These are phyloP conservation scores for Plasmodium chabaudi DNA, from an alignment of 169 alveolate species.

Conservation along the genomic window DNA sequence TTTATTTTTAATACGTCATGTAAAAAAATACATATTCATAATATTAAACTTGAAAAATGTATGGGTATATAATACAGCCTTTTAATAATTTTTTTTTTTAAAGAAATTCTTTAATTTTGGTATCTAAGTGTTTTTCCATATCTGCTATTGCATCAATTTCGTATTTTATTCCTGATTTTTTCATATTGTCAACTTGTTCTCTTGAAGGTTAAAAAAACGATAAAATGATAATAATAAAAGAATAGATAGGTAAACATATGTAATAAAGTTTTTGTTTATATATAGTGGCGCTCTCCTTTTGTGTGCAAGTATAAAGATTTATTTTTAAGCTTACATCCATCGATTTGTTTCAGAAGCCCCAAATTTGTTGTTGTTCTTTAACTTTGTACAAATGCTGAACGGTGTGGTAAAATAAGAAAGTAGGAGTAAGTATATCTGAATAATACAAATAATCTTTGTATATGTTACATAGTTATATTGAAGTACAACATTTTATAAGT, in stretches of 20 bases:
- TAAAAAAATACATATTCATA: too few species aligned
- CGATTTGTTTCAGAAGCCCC: slow-evolving; percentile 7
- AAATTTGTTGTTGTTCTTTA: slow-evolving; percentile 45
- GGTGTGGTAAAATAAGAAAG: not conserved
- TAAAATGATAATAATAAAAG: not conserved
- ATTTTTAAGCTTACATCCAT: slow-evolving; percentile 47
- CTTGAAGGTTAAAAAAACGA: slow-evolving; percentile 16
- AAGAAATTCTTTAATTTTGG: slow-evolving; percentile 32
- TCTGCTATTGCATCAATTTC: slow-evolving; percentile 70
- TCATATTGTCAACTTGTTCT: slow-evolving; percentile 43
- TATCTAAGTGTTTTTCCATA: slow-evolving; percentile 37
- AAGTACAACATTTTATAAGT: not conserved
- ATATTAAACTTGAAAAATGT: too few species aligned
- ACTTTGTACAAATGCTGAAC: slow-evolving; percentile 23
- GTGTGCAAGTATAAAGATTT: slow-evolving; percentile 1
- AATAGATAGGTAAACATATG: too few species aligned
- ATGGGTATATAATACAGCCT: not conserved
- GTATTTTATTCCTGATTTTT: slow-evolving; percentile 51
- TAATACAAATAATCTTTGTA: too few species aligned
- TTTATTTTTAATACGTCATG: too few species aligned
- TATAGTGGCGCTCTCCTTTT: not conserved
- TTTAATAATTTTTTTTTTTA: too few species aligned
- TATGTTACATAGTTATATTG: too few species aligned
- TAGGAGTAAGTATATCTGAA: not conserved
- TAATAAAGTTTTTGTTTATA: too few species aligned